A percentile compares a stretch with the other conserved stretches of the same genome.
These are phyloP conservation scores for Paraurostyla sp. DNA, from an alignment of 73 alveolate species.

Conservation along the genomic window DNA sequence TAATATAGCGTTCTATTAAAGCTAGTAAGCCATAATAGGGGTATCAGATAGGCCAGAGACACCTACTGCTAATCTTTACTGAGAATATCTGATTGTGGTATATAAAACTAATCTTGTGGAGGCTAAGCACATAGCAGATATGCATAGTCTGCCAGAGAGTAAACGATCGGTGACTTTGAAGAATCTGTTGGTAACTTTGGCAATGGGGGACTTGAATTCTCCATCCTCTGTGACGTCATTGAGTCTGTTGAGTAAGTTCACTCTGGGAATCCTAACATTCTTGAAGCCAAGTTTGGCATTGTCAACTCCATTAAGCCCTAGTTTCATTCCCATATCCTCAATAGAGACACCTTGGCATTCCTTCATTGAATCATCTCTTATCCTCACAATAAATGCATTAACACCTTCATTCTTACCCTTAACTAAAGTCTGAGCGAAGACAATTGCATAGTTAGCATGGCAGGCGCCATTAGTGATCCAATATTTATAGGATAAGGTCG, in stretches of 20 bases:
- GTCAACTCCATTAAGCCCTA: slow-evolving; percentile 74
- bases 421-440: slow-evolving; percentile 69
- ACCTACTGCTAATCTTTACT: slow-evolving; percentile 67
- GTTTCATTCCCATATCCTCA: slow-evolving; percentile 78
- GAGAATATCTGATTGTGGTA: slow-evolving; percentile 59
- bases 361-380: slow-evolving; percentile 55
- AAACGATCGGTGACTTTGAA: slow-evolving; percentile 72
- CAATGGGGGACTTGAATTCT: slow-evolving; percentile 54
- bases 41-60: slow-evolving; percentile 74
- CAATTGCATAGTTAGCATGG: slow-evolving; percentile 72
- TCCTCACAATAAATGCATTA: slow-evolving; percentile 69
- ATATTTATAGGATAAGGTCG: slow-evolving; percentile 63
- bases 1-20: slow-evolving; percentile 65
- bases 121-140: slow-evolving; percentile 69
- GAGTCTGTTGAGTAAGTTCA: slow-evolving; percentile 64
- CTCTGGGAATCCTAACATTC: slow-evolving; percentile 71
- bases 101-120: slow-evolving; percentile 35
- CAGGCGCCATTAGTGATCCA: slow-evolving; percentile 80
- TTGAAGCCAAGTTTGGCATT: slow-evolving; percentile 71
- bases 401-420: slow-evolving; percentile 73
- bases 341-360: slow-evolving; percentile 68
- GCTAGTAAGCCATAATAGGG: slow-evolving; percentile 71
- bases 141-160: slow-evolving; percentile 76
- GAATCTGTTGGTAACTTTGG: slow-evolving; percentile 68
- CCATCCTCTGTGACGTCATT: slow-evolving; percentile 72